These are phyloP conservation scores for Sphagnum tenellum DNA, from an alignment of 225 moss, liverwort and hornwort species.

Conservation along the genomic window DNA sequence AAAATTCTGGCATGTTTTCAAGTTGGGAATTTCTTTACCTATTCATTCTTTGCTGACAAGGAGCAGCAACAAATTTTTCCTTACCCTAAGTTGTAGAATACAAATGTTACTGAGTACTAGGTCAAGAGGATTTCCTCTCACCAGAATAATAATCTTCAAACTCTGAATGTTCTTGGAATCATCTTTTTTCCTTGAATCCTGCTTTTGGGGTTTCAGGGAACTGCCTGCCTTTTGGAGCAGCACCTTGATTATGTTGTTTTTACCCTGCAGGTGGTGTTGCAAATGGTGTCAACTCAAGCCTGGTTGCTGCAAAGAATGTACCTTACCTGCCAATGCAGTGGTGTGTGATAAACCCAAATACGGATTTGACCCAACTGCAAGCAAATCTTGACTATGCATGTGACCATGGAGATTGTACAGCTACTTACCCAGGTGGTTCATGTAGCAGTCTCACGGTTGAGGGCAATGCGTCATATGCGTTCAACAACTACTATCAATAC, in stretches of 20 bases:
- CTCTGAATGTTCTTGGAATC: conserved; percentile 3
- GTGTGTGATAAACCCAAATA: conserved; percentile 56
- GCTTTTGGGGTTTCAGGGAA: no score
- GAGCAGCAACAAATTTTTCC: neutral
- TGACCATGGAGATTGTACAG: conserved; percentile 57
- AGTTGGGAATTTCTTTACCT: neutral
- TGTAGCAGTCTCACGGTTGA: conserved; percentile 34
- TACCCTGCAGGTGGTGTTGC: conserved; percentile 19
- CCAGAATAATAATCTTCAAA: neutral
- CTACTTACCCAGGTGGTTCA: conserved; percentile 38
- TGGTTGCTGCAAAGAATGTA: conserved; percentile 11
- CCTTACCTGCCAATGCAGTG: conserved; percentile 37
- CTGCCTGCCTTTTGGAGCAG: conserved; percentile 12
- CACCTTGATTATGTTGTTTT: conserved; percentile 11
- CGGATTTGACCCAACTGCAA: conserved; percentile 14
- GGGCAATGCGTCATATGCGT: conserved; percentile 76
- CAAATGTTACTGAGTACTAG: no score
- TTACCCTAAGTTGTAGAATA: neutral
- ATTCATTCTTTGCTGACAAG: neutral
- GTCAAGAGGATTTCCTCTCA: neutral
- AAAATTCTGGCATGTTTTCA: neutral
- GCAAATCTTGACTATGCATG: conserved; percentile 66
- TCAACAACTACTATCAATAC: conserved; percentile 87
- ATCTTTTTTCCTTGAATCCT: no score
- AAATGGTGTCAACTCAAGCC: conserved; percentile 12